Conservation (phyloP, 2,329 filamentous ascomycete species). For the Aspergillus neoniger region DNA sequence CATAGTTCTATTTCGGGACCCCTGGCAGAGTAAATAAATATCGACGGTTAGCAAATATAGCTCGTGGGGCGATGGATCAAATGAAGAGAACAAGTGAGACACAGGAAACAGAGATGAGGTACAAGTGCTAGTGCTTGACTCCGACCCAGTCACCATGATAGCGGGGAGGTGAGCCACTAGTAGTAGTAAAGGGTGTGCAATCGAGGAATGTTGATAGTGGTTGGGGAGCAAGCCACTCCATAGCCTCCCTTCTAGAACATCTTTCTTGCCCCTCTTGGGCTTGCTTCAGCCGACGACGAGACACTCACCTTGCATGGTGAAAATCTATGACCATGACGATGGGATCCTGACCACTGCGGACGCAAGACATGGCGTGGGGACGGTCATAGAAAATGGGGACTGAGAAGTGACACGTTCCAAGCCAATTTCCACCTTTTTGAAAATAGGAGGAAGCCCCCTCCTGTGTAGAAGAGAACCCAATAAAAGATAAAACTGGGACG, state of each 20-base stretch:
- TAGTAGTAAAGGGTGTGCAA: not conserved
- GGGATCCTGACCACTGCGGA: conserved; percentile 57
- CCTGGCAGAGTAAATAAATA: conserved; percentile 39
- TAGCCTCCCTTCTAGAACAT: not conserved
- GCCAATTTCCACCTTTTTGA: conserved; percentile 11
- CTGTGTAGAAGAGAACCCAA: conserved; percentile 7
- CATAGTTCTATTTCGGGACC: conserved; percentile 93
- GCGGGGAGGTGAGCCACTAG: not conserved
- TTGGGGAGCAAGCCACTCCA: not conserved
- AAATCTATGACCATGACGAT: conserved; percentile 81
- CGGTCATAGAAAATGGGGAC: conserved; percentile 15
- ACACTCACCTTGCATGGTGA: conserved; percentile 66
- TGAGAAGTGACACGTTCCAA: conserved; percentile 18
- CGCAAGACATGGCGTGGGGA: conserved; percentile 30
- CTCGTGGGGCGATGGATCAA: not conserved
- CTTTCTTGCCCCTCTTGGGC: not conserved
- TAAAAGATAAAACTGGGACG: not conserved
- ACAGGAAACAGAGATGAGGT: not conserved
- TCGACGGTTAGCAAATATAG: conserved; percentile 5
- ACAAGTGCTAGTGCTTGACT: not conserved
- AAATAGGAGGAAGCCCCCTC: conserved; percentile 14
- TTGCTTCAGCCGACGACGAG: not conserved
- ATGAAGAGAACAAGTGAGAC: not conserved
- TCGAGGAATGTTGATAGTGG: conserved; percentile 1
- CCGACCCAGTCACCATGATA: not conserved